Base-by-base conservation (phyloP, 768 basidiomycete genomes). In the Lactifluus volemus region DNA sequence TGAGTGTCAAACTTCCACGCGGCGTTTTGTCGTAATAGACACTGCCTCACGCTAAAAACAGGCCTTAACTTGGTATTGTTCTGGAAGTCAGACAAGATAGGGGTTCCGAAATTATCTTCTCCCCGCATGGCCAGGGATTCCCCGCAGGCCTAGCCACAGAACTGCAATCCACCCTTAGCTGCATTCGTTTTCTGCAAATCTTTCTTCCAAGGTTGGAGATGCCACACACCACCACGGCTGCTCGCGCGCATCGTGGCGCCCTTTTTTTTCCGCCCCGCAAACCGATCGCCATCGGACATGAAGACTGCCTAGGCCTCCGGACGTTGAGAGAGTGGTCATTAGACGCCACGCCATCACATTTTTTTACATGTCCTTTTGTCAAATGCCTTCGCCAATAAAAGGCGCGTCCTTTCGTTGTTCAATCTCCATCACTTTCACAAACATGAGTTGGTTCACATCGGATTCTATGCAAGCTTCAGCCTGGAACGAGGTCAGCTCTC, bases 401-500 rank as follows among this genome's bases (percentile, higher is more conserved):
- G 61, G 52, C 56, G 21, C 29, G 2, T 21, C 15, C n/a, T 30
- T 34, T 53, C 41, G 51, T 25, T 12, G 42, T 58, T 52, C 41
- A 53, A 5, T 25, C 4, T 53, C 30, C 55, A 6, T 15, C 52
- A 58, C 51, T 11, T 21, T 58, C 61, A 25, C 25, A 49, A 49
- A 58, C 56, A 63, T 63, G 61, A 58, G 51, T 50, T 63, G 61
- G 61, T 58, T 63, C 61, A 29, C 61, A 49, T 42, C 52, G 14
- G 61, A 58, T 5, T 63, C 61, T 38, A 36, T 11, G 30, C 61
- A 41, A 25, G 61, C 61, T 7, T 15, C 14, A n/a, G 61, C 61
- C 51, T 63, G 61, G 61, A 53, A 34, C 53, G 39, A 58, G 32
- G 61, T 63, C 39, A 48, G 52, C 34, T 17, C 41, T 19, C 3